These are phyloP conservation scores for Thinopyrum elongatum DNA, from an alignment of 176 grass and related monocot species.

Conservation along the genomic window DNA sequence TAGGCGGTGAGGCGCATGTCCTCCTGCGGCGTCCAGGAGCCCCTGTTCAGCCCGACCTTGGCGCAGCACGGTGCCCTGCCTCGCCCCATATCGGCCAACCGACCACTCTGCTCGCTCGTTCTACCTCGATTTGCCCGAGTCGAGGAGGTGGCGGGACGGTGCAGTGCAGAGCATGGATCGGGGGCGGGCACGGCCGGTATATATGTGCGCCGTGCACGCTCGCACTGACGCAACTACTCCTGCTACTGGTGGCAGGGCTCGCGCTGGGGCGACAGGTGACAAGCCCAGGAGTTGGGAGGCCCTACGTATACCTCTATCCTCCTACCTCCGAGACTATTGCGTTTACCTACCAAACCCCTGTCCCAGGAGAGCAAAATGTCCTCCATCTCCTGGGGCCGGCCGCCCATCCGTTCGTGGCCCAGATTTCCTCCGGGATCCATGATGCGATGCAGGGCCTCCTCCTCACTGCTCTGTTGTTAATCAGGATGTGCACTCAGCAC, in stretches of 20 bases:
- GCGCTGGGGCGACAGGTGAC: slow-evolving; percentile 19
- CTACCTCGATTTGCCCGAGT: neutral
- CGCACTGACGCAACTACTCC: neutral
- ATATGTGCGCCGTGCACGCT: slow-evolving; percentile 31
- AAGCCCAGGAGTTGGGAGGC: neutral
- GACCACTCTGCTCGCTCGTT: neutral
- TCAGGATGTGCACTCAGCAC: neutral
- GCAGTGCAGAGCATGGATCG: slow-evolving; percentile 22
- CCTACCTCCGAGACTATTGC: slow-evolving; percentile 35
- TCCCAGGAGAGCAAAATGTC: slow-evolving; percentile 40
- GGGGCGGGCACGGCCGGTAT: neutral
- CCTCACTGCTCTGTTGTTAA: slow-evolving; percentile 1
- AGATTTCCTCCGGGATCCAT: slow-evolving; percentile 4
- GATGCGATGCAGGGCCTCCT: slow-evolving; percentile 23
- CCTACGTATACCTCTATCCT: neutral
- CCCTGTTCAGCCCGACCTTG: slow-evolving; percentile 85
- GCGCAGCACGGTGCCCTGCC: slow-evolving; percentile 86
- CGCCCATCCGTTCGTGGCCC: slow-evolving; percentile 32
- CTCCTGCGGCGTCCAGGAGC: slow-evolving; percentile 88
- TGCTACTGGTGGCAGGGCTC: neutral
- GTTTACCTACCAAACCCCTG: slow-evolving; percentile 65
- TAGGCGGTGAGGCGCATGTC: slow-evolving; percentile 77
- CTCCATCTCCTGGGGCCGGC: neutral
- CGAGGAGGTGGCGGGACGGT: neutral
- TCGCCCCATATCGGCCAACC: slow-evolving; percentile 46